These are phyloP conservation scores for Phellinidium pouzarii DNA, from an alignment of 1,284 basidiomycete genomes.

Conservation along the genomic window DNA sequence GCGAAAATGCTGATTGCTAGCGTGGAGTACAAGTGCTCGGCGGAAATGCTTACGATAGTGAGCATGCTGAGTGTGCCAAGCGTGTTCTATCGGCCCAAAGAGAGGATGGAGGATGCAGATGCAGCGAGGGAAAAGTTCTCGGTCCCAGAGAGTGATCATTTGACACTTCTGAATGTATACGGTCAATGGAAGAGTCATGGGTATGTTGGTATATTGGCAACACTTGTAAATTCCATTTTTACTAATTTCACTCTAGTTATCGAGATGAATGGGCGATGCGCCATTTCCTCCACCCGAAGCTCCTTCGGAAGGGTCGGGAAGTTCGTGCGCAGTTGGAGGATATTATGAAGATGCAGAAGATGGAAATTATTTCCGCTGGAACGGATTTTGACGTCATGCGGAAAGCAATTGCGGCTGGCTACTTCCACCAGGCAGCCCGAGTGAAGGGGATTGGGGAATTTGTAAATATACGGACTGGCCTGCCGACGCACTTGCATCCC, in stretches of 20 bases:
- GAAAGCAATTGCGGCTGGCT: conserved; percentile 96
- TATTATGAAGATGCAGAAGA: conserved; percentile 98
- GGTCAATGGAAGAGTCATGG: conserved; percentile 96
- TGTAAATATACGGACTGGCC: conserved; percentile 93
- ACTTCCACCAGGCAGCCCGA: conserved; percentile 97
- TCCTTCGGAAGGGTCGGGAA: conserved; percentile 91
- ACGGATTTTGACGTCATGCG: conserved; percentile 95
- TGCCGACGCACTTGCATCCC: conserved; percentile 90
- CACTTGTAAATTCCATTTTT: conserved; percentile 1
- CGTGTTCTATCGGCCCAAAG: conserved; percentile 94
- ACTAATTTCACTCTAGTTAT: conserved; percentile 41
- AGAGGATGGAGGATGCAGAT: conserved; percentile 93
- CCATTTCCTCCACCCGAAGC: conserved; percentile 95
- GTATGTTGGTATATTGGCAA: conserved; percentile 34
- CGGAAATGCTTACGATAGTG: conserved; percentile 97
- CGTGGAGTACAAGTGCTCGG: conserved; percentile 88
- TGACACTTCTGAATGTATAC: conserved; percentile 95
- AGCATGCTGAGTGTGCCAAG: conserved; percentile 98
- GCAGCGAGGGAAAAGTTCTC: conserved; percentile 97
- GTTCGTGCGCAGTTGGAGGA: conserved; percentile 96
- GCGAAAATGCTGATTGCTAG: conserved; percentile 98
- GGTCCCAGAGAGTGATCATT: conserved; percentile 95
- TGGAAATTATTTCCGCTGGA: conserved; percentile 83
- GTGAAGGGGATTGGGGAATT: conserved; percentile 99
- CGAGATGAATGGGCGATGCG: conserved; percentile 91